Base-by-base conservation (phyloP, 1,139 yeast species). In the Hansenula sp. region DNA sequence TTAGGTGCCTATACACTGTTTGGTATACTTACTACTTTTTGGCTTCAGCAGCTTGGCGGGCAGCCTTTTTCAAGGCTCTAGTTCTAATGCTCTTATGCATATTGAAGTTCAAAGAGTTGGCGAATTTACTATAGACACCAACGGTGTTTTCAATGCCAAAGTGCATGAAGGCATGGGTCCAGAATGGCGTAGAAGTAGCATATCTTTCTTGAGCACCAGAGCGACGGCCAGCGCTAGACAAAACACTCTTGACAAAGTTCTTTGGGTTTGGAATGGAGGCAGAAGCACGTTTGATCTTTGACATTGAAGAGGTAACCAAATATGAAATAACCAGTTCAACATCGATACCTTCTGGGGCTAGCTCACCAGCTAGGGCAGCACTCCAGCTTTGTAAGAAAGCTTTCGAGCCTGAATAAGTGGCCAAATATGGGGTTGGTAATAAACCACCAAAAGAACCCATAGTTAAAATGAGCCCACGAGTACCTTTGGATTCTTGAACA, bases 401-500 rank as follows among this genome's bases (percentile, higher is more conserved):
- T 71, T 93, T 93, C 42, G 98, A 90, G 15, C 99, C 99, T 16
- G 98, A 86, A 70, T 93, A 93, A 8, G 93, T 85, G 19, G 98
- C 96, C 59, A 94, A 76, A 56, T 81, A 76, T 19, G 99, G 97
- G 16, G 96, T 85, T 44, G 99, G 99, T 42, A 88, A 74, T 53
- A 90, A 74, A 2, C 98, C 99, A 43, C 96, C 96, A 62, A 93
- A 93, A 2, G 98, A 91, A 33, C 99, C 97, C 97, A 93, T 89
- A 35, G 95, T 90, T 59, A 93, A 71, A 48, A 94, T 78, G 58
- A 93, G 76, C 34, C 96, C 96, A 50, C 78, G 75, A 27, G 68
- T 60, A 39, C 66, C 65, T 51, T 66, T 62, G 50, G 61, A 53
- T 37, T 60, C 54, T 51, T 70, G 62, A 36, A 66, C 52, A 31